phyloP scores from a whole-genome alignment of 306 rosid genomes.

The Psophocarpus tetragonolobus region DNA sequence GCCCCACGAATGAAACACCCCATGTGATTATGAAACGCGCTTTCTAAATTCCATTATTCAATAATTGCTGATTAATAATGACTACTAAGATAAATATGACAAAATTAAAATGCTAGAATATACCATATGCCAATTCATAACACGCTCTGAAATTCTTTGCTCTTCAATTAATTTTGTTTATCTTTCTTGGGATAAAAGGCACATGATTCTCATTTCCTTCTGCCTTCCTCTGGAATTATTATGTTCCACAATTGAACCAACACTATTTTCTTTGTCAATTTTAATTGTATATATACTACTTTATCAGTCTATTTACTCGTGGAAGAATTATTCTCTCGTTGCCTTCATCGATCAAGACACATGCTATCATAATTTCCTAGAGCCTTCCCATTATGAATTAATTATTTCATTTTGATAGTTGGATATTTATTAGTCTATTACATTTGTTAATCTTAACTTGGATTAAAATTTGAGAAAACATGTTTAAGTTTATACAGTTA shows the following conservation, averaged over 20 bases:
- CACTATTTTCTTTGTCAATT: not conserved
- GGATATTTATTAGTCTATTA: not conserved
- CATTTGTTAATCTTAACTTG: not conserved
- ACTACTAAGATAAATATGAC: constrained; percentile 35
- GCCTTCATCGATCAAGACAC: constrained; percentile 19
- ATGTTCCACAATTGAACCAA: constrained; percentile 9
- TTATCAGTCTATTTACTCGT: not conserved
- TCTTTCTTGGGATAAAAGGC: constrained; percentile 26
- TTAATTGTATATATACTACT: constrained; percentile 9
- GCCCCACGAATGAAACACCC: constrained; percentile 52
- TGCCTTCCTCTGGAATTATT: constrained; percentile 50
- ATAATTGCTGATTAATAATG: constrained; percentile 48
- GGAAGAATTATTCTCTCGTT: not conserved
- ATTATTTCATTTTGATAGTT: constrained; percentile 22
- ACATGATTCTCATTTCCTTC: constrained; percentile 51
- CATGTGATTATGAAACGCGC: constrained; percentile 58
- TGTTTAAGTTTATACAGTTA: too few relatives aligned
- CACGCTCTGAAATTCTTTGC: not conserved
- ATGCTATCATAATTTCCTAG: constrained; percentile 22
- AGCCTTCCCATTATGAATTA: constrained; percentile 24
- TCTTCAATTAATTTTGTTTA: constrained; percentile 10
- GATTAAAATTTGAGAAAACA: not conserved
- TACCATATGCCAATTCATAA: constrained; percentile 27
- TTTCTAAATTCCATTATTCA: constrained; percentile 39
- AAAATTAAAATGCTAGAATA: constrained; percentile 33